Percentiles rank a stretch among this genome's conserved stretches.
phyloP scores from a whole-genome alignment of 805 yeast genomes.

The Grigorovia yakushimaensis region DNA sequence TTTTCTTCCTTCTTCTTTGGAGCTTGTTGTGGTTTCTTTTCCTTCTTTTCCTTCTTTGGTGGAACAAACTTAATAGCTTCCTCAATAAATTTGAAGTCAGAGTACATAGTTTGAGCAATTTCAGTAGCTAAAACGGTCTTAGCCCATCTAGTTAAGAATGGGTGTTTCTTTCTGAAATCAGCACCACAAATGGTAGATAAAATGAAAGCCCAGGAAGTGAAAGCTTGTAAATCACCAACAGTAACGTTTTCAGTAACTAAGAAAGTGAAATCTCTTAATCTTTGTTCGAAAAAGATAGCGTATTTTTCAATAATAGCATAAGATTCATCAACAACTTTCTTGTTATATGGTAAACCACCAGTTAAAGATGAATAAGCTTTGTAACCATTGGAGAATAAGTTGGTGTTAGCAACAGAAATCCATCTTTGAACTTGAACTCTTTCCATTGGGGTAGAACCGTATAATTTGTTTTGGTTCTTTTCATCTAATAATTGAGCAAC shows the following conservation, averaged over 20 bases:
- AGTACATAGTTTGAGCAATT: constrained; percentile 37
- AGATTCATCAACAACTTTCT: constrained; percentile 49
- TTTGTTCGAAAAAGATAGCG: constrained; percentile 41
- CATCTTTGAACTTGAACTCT: constrained; percentile 58
- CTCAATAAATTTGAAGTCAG: constrained; percentile 47
- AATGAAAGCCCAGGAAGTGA: constrained; percentile 12
- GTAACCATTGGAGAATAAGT: constrained; percentile 40
- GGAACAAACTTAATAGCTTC: constrained; percentile 50
- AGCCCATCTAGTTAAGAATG: constrained; percentile 66
- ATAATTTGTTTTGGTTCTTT: constrained; percentile 31
- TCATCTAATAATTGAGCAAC: constrained; percentile 23
- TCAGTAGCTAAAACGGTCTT: constrained; percentile 43
- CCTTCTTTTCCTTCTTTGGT: constrained; percentile 65
- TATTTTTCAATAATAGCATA: constrained; percentile 31
- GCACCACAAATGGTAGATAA: constrained; percentile 49
- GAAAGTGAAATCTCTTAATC: constrained; percentile 56
- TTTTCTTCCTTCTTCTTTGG: constrained; percentile 22
- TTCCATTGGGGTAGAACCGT: constrained; percentile 58
- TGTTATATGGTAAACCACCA: constrained; percentile 71
- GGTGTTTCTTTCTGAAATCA: constrained; percentile 54
- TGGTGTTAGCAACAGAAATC: constrained; percentile 68
- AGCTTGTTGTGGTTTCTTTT: constrained; percentile 37
- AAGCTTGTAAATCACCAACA: constrained; percentile 23
- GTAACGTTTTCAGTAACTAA: constrained; percentile 64
- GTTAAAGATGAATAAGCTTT: constrained; percentile 43